A percentile compares a stretch with the other conserved stretches of the same genome.
phyloP scores from a whole-genome alignment of 208 protist genomes.

The Crithidia fasciculata region DNA sequence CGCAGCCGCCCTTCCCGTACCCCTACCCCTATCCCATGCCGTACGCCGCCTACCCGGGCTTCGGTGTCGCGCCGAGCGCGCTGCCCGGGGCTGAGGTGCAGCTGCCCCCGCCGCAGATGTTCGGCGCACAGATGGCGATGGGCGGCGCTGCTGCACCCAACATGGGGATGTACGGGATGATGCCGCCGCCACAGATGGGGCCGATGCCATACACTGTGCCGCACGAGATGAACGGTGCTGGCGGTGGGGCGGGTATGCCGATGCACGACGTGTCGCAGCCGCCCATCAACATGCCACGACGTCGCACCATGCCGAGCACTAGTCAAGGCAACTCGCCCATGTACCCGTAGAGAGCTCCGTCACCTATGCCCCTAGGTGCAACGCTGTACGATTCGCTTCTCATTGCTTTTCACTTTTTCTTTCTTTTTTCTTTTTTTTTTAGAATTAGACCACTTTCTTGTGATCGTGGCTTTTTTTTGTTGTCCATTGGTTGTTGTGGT shows the following conservation, averaged over 20 bases:
- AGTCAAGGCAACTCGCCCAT: conserved; percentile 2
- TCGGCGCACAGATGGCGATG: conserved; percentile 24
- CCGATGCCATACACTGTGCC: conserved; percentile 6
- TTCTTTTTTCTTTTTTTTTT: conserved; percentile 3
- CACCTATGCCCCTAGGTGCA: too few species aligned
- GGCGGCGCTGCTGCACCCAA: neutral
- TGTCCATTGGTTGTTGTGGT: too few species aligned
- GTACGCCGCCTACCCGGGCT: neutral
- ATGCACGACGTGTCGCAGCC: neutral
- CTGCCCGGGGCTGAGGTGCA: neutral
- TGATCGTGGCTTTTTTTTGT: too few species aligned
- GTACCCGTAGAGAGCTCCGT: neutral
- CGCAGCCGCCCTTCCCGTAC: neutral
- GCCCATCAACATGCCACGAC: conserved; percentile 34
- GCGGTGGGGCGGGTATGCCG: neutral
- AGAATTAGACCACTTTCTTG: neutral
- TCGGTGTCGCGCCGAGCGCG: neutral
- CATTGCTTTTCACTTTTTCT: neutral
- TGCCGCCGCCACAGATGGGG: neutral
- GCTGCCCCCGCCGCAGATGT: conserved; percentile 32
- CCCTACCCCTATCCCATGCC: conserved; percentile 10
- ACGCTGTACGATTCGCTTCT: neutral
- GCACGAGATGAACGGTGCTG: neutral
- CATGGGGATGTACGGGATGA: conserved; percentile 1
- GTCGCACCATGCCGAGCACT: conserved; percentile 10